Evolutionary conservation across 2,329 filamentous ascomycete species (phyloP).

Genomic region (Xylaria digitata): DNA sequence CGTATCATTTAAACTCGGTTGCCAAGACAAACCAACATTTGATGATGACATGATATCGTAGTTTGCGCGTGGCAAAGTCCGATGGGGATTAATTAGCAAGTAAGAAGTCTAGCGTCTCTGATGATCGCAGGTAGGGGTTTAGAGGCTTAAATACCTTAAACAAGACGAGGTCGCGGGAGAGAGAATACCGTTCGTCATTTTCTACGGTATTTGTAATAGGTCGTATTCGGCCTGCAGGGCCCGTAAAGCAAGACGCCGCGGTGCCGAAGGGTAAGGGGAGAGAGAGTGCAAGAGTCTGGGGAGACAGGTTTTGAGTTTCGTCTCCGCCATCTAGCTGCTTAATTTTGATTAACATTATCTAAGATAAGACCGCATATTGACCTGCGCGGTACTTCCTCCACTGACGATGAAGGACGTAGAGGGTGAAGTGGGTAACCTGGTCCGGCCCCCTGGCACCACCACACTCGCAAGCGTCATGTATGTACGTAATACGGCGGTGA

Average conservation of each 20-base stretch:
- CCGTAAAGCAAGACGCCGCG: conserved; percentile 22
- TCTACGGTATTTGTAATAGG: conserved; percentile 24
- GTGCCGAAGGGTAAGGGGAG: conserved; percentile 29
- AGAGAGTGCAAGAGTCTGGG: conserved; percentile 15
- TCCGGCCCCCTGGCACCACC: conserved; percentile 12
- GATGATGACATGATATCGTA: not conserved
- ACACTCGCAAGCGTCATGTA: conserved; percentile 15
- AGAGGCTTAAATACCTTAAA: not conserved
- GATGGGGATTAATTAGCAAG: conserved; percentile 4
- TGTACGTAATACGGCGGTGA: conserved; percentile 21
- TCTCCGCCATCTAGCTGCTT: conserved; percentile 16
- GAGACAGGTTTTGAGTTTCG: conserved; percentile 5
- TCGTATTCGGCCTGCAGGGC: not conserved
- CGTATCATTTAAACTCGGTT: conserved; percentile 1
- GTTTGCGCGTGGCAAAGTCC: not conserved
- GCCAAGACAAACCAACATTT: conserved; percentile 25
- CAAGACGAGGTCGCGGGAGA: conserved; percentile 1
- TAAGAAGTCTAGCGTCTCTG: not conserved
- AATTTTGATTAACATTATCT: conserved; percentile 18
- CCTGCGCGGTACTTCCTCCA: conserved; percentile 30
- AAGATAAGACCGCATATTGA: conserved; percentile 15
- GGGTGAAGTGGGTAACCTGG: conserved; percentile 28
- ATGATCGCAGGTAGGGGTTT: not conserved
- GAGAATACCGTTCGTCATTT: conserved; percentile 3
- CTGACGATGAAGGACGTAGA: conserved; percentile 8